A percentile compares a stretch with the other conserved stretches of the same genome.
Evolutionary conservation across 805 yeast species (phyloP).

Genomic region (Cephaloascus albidus): DNA sequence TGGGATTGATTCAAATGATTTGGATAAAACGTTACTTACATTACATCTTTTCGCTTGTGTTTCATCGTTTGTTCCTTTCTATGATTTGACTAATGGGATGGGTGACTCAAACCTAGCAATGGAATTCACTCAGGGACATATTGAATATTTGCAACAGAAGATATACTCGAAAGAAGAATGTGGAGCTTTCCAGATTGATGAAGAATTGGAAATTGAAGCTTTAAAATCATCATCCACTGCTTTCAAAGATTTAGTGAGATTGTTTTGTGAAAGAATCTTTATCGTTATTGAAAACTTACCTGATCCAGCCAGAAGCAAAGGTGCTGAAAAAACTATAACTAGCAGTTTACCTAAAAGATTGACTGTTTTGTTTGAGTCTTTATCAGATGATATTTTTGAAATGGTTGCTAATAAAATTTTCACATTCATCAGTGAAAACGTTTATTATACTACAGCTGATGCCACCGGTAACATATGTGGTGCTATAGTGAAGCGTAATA

Average conservation of each 20-base stretch:
- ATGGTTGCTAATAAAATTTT: conserved; percentile 37
- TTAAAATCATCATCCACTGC: conserved; percentile 65
- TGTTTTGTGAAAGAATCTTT: conserved; percentile 51
- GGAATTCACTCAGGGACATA: conserved; percentile 59
- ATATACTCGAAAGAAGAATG: conserved; percentile 17
- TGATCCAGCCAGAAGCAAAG: conserved; percentile 40
- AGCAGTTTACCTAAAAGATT: conserved; percentile 17
- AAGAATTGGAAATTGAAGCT: conserved; percentile 41
- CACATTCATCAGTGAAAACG: conserved; percentile 51
- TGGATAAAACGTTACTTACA: conserved; percentile 60
- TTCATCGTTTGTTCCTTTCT: conserved; percentile 65
- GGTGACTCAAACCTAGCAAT: conserved; percentile 24
- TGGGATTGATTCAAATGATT: conserved; percentile 85
- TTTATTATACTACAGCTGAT: conserved; percentile 51
- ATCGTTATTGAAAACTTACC: conserved; percentile 62
- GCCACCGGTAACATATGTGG: conserved; percentile 68
- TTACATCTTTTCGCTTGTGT: conserved; percentile 61
- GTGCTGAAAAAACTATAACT: conserved; percentile 39
- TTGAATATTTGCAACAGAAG: conserved; percentile 40
- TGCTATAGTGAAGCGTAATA: conserved; percentile 50
- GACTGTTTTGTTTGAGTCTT: conserved; percentile 39
- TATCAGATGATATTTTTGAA: conserved; percentile 46
- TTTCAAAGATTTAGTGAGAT: conserved; percentile 49
- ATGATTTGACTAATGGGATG: conserved; percentile 41
- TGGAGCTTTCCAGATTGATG: conserved; percentile 26